Base-by-base conservation (phyloP, 2,329 filamentous ascomycete genomes). In the Fusarium circinatum region DNA sequence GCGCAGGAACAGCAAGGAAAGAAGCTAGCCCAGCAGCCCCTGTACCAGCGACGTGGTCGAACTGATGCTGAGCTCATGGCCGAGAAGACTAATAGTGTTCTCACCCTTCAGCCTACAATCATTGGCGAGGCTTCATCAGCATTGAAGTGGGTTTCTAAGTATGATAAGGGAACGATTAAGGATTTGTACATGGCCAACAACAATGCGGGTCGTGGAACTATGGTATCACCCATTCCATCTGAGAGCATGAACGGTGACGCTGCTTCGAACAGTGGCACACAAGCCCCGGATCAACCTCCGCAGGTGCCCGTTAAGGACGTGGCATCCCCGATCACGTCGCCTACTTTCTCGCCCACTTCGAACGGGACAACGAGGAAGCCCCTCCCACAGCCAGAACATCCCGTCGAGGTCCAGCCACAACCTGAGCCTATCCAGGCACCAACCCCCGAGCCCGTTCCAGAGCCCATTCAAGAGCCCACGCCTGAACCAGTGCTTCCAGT, bases 121-220 rank as follows among this genome's bases (percentile, higher is more conserved):
- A 87, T 95, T 78, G 94, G 88, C 60, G 96, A 98, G 81, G 96
- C 95, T 24, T 96, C 93, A 14, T 93, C 95, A 30, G 96, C 96
- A 3, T 92, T 99, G 91, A 97, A 98, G 82, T 99, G 96, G 96
- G 94, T 96, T 38, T 96, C 88, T 82, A 95, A 95, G 78, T 98
- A 98, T 80, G 96, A 98, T 83, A 97, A 96, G 83, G 92, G 96
- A 78, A 87, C 92, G 13, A 92, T 97, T 71, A 91, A 95, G 61
- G 91, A 94, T 73, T 91, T 94, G n/a, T 98, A 98, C 82, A 87
- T 98, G 58, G 89, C 90, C 51, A 92, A 97, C 79, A 85, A 84
- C 54, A 90, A 87, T 74, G 91, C 93, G 47, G 95, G 95, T 28
- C 93, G 90, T 66, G 94, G 94, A 18, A 72, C 85, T 44, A 66